These are phyloP conservation scores for Venturia oleaginea DNA, from an alignment of 2,329 filamentous ascomycete genomes.

Conservation along the genomic window DNA sequence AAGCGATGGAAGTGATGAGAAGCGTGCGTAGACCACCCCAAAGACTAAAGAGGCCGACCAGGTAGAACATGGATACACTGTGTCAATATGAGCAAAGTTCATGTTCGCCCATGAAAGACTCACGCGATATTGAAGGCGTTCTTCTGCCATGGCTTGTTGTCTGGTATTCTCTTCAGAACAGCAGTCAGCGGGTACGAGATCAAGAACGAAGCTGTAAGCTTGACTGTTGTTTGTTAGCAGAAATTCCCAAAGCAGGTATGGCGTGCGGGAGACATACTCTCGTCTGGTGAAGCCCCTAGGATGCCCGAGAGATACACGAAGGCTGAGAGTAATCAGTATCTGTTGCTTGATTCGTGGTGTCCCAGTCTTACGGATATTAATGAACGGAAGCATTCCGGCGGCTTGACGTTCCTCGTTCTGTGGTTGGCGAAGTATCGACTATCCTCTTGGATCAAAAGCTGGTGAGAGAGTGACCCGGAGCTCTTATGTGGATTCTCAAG, in stretches of 20 bases:
- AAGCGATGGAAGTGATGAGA: slow-evolving; percentile 65
- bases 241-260: neutral
- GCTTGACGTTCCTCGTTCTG: neutral
- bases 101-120: slow-evolving; percentile 18
- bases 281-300: slow-evolving; percentile 56
- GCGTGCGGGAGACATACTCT: slow-evolving; percentile 38
- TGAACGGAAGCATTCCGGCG: slow-evolving; percentile 2
- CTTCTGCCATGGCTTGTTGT: slow-evolving; percentile 72
- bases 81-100: slow-evolving; percentile 15
- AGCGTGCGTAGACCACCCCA: slow-evolving; percentile 79
- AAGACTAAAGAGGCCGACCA: slow-evolving; percentile 86
- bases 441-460: neutral
- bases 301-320: slow-evolving; percentile 50
- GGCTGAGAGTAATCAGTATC: slow-evolving; percentile 32
- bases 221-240: slow-evolving; percentile 53
- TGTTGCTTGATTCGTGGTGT: neutral
- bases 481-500: neutral
- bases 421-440: neutral
- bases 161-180: slow-evolving; percentile 81
- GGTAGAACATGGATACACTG: slow-evolving; percentile 77
- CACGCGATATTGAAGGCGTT: slow-evolving; percentile 80
- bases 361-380: neutral
- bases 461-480: neutral
- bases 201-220: slow-evolving; percentile 83
- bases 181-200: slow-evolving; percentile 87